Conservation (phyloP, 495 filamentous ascomycete species). For the Hypoxylon fragiforme region DNA sequence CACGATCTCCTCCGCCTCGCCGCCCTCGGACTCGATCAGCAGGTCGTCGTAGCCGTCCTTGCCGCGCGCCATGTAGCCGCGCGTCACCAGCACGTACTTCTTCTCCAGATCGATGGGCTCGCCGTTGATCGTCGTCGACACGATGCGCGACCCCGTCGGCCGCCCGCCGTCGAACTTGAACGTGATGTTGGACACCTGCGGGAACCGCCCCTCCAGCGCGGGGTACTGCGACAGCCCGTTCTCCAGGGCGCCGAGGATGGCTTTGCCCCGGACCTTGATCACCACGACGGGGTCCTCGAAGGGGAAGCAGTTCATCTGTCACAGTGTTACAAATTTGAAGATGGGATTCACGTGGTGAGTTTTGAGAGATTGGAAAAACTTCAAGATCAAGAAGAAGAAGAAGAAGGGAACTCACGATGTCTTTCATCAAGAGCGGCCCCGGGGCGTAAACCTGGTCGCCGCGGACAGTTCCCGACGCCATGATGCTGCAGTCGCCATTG, state of each 20-base stretch:
- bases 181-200: constrained; percentile 80
- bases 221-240: constrained; percentile 80
- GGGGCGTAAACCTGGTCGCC: constrained; percentile 88
- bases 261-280: constrained; percentile 65
- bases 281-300: constrained; percentile 91
- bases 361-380: constrained; percentile 19
- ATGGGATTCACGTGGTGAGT: no score
- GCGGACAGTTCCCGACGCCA: constrained; percentile 86
- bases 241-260: constrained; percentile 74
- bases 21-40: constrained; percentile 68
- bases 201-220: constrained; percentile 77
- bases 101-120: constrained; percentile 60
- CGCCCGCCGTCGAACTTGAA: constrained; percentile 67
- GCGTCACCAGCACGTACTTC: constrained; percentile 70
- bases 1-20: constrained; percentile 73
- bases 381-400: background rate
- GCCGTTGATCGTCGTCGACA: constrained; percentile 61
- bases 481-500: constrained; percentile 74
- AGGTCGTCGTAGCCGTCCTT: constrained; percentile 84
- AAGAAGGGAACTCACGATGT: constrained; percentile 53
- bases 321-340: constrained; percentile 29
- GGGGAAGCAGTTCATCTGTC: constrained; percentile 69
- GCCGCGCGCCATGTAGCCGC: constrained; percentile 84
- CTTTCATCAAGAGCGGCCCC: constrained; percentile 72
- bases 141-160: constrained; percentile 63